phyloP scores from a whole-genome alignment of 768 basidiomycete genomes.

The Termitomyces sp. region DNA sequence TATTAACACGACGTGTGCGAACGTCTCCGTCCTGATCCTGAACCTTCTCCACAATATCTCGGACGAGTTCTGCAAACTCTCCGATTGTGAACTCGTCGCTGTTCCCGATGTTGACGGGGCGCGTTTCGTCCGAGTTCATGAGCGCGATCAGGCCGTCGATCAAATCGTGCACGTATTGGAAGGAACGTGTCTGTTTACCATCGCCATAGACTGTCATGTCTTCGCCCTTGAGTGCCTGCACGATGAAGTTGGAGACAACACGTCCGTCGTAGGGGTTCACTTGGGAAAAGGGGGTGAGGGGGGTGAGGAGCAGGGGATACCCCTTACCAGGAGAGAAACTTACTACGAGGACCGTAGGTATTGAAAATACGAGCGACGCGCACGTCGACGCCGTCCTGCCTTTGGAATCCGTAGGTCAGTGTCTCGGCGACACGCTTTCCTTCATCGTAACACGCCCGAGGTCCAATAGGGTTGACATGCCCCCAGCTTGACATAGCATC shows the following conservation, averaged over 20 bases:
- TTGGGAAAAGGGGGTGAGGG: constrained; percentile 23
- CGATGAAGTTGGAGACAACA: constrained; percentile 98
- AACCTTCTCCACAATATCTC: constrained; percentile 90
- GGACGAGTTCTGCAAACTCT: constrained; percentile 89
- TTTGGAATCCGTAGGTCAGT: constrained; percentile 91
- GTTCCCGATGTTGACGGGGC: constrained; percentile 96
- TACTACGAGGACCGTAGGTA: constrained; percentile 86
- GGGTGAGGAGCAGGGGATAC: constrained; percentile 19
- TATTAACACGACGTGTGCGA: constrained; percentile 48
- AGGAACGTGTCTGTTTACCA: constrained; percentile 89
- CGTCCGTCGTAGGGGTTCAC: constrained; percentile 98
- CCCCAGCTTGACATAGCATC: constrained; percentile 66
- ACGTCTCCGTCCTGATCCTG: constrained; percentile 75
- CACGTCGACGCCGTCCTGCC: constrained; percentile 93
- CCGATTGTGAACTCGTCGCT: constrained; percentile 94
- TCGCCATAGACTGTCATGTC: constrained; percentile 98
- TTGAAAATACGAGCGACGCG: constrained; percentile 99
- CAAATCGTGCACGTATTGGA: constrained; percentile 98
- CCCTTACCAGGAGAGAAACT: constrained; percentile 15
- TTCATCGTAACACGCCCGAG: constrained; percentile 99
- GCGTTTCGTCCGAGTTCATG: constrained; percentile 93
- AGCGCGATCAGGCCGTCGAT: constrained; percentile 89
- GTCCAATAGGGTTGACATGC: constrained; percentile 97
- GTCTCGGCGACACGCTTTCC: constrained; percentile 99
- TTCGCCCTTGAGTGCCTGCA: constrained; percentile 93